phyloP scores from a whole-genome alignment of 805 yeast species.

The Candida andamanensis region DNA sequence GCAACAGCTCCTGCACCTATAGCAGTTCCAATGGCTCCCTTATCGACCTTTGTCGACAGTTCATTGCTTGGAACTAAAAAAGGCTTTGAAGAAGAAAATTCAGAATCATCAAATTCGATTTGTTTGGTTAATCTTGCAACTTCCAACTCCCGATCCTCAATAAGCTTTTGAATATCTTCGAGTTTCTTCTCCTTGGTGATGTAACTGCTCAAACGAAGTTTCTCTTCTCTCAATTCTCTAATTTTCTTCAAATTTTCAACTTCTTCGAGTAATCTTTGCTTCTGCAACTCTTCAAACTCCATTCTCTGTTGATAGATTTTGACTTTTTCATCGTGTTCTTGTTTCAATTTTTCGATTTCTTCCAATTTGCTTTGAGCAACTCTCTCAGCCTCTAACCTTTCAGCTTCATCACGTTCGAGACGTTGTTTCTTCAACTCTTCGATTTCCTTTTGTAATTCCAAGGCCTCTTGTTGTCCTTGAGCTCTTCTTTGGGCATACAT shows the following conservation, averaged over 20 bases:
- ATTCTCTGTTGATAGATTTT: constrained; percentile 24
- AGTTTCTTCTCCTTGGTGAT: constrained; percentile 17
- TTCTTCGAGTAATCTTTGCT: constrained; percentile 33
- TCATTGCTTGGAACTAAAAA: constrained; percentile 13
- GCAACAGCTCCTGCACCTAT: neutral
- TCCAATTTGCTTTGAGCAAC: constrained; percentile 27
- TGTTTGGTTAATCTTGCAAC: constrained; percentile 26
- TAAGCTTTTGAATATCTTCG: constrained; percentile 24
- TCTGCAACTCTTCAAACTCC: constrained; percentile 35
- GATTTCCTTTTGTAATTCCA: constrained; percentile 25
- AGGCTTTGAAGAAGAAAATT: constrained; percentile 10
- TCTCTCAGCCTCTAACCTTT: constrained; percentile 21
- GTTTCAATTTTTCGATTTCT: constrained; percentile 29
- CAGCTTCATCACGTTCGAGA: constrained; percentile 17
- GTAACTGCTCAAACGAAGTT: constrained; percentile 24
- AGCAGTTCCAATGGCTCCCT: neutral
- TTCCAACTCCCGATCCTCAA: constrained; percentile 29
- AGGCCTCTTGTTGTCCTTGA: constrained; percentile 22
- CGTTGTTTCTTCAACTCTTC: constrained; percentile 25
- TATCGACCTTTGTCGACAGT: too few species aligned
- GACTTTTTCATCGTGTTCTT: constrained; percentile 29
- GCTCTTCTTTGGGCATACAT: constrained; percentile 20
- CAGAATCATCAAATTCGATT: constrained; percentile 28
- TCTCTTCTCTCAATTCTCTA: constrained; percentile 35
- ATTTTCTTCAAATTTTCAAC: constrained; percentile 35